phyloP scores from a whole-genome alignment of 192 early-diverging fungal species.

The Entrophospora sp. region DNA sequence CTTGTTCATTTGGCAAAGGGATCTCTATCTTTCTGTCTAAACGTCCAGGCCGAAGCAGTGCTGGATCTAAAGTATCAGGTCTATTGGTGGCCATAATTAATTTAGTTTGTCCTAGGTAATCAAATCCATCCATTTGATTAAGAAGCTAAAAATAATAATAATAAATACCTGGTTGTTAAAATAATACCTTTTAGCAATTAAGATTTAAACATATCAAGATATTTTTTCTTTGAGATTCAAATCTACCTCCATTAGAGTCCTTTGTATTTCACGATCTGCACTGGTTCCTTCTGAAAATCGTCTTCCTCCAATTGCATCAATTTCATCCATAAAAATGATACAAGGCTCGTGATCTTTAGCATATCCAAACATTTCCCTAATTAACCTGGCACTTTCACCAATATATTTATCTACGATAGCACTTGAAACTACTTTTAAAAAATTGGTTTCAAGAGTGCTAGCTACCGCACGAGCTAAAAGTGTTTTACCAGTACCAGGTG shows the following conservation, averaged over 20 bases:
- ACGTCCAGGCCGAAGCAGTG: constrained; percentile 91
- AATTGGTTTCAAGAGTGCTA: constrained; percentile 94
- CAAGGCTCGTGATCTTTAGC: constrained; percentile 99
- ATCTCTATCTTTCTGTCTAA: constrained; percentile 99
- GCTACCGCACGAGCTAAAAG: constrained; percentile 95
- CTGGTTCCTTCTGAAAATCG: constrained; percentile 98
- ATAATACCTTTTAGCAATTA: no score
- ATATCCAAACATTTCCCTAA: constrained; percentile 99
- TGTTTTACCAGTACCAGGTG: constrained; percentile 98
- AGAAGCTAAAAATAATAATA: no score
- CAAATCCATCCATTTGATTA: constrained; percentile 99
- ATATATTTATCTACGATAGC: constrained; percentile 99
- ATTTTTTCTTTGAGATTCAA: neutral
- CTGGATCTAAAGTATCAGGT: constrained; percentile 97
- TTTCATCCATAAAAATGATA: constrained; percentile 99
- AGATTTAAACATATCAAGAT: neutral
- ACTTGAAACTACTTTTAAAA: constrained; percentile 95
- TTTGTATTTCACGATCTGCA: constrained; percentile 99
- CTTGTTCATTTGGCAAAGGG: constrained; percentile 97
- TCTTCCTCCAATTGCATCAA: constrained; percentile 98
- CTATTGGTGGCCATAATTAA: constrained; percentile 99
- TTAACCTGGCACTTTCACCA: constrained; percentile 93
- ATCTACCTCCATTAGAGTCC: constrained; percentile 90
- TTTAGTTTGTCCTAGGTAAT: constrained; percentile 95
- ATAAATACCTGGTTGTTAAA: no score